phyloP scores from a whole-genome alignment of 176 grass and related monocot species.

The Zizania latifolia region DNA sequence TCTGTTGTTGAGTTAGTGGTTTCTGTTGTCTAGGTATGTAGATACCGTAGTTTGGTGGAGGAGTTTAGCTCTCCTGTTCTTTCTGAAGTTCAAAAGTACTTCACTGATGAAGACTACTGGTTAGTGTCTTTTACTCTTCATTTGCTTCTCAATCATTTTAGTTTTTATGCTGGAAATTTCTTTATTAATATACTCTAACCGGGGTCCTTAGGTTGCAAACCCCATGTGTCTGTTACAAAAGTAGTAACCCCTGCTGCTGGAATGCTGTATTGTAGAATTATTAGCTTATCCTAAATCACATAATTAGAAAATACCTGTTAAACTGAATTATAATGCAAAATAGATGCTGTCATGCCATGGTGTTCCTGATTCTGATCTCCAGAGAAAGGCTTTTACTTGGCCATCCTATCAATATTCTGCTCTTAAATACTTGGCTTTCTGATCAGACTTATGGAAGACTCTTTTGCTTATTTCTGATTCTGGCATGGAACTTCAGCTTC shows the following conservation, averaged over 20 bases:
- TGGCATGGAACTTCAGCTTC: neutral
- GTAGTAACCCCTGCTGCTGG: neutral
- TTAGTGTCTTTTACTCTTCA: conserved; percentile 35
- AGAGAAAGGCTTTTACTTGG: neutral
- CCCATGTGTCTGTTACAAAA: neutral
- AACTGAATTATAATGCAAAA: neutral
- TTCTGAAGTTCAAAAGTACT: conserved; percentile 74
- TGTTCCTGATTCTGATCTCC: neutral
- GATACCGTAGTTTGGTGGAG: conserved; percentile 68
- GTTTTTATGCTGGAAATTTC: neutral
- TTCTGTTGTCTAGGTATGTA: conserved; percentile 54
- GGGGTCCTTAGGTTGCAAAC: neutral
- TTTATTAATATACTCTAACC: neutral
- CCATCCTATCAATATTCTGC: neutral
- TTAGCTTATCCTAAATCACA: conserved; percentile 4
- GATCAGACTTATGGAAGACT: neutral
- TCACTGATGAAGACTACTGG: conserved; percentile 85
- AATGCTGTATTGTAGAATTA: neutral
- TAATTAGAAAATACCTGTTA: neutral
- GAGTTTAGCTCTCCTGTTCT: conserved; percentile 58
- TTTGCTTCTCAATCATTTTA: neutral
- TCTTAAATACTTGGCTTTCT: neutral
- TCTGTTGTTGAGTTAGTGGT: neutral
- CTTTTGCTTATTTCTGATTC: neutral
- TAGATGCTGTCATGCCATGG: neutral